Conservation (phyloP, 2,329 filamentous ascomycete genomes). For the Beauveria caledonica region DNA sequence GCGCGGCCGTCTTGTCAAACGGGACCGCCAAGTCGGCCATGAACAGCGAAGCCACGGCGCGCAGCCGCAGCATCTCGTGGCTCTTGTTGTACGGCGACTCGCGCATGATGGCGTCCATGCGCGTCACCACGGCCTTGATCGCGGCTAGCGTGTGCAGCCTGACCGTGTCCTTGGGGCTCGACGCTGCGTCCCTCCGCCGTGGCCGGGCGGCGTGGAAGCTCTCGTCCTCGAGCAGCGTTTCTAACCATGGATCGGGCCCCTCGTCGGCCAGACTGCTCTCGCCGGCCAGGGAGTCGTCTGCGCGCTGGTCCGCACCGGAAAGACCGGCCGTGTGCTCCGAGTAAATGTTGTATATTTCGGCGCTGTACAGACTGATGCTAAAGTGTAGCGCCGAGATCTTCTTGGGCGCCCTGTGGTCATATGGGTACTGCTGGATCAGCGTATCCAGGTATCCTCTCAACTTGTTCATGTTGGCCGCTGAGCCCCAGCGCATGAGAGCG, state of each 20-base stretch:
- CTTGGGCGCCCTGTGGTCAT: constrained; percentile 51
- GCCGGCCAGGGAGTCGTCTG: constrained; percentile 13
- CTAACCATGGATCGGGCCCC: background rate
- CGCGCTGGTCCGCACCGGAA: constrained; percentile 24
- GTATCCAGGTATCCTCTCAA: constrained; percentile 62
- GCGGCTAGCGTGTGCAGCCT: constrained; percentile 45
- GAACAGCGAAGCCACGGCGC: constrained; percentile 69
- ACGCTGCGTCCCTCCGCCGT: background rate
- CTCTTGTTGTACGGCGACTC: constrained; percentile 64
- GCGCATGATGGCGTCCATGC: constrained; percentile 64
- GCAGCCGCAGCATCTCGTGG: constrained; percentile 56
- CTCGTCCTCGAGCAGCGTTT: constrained; percentile 8
- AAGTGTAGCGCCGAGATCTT: constrained; percentile 64
- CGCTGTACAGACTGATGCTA: constrained; percentile 69
- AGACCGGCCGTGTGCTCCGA: constrained; percentile 45
- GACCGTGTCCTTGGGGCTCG: constrained; percentile 28
- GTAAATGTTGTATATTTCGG: constrained; percentile 71
- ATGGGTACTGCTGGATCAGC: constrained; percentile 69
- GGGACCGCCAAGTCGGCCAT: constrained; percentile 58
- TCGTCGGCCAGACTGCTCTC: background rate
- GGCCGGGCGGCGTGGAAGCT: constrained; percentile 8
- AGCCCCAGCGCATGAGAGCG: constrained; percentile 31
- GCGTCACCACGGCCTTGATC: constrained; percentile 54
- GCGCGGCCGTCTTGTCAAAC: constrained; percentile 23
- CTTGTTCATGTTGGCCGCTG: constrained; percentile 35